Percentiles rank a stretch among this genome's conserved stretches.
Conservation (phyloP, 1,284 basidiomycete species). For the Cerioporus squamosus region DNA sequence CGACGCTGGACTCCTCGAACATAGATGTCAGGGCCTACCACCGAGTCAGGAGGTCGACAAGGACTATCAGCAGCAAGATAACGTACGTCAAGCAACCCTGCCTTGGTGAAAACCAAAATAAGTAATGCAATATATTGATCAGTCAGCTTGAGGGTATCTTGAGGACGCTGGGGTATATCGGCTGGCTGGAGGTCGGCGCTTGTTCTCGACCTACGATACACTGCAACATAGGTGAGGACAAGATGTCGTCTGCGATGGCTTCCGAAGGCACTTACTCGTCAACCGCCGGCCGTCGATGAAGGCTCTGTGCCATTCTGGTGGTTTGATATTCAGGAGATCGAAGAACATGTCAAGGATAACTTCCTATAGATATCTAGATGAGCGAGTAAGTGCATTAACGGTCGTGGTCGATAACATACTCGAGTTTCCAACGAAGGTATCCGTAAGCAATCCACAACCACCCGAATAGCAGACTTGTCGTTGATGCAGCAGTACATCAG, state of each 20-base stretch:
- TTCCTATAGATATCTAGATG: slow-evolving; percentile 49
- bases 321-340: slow-evolving; percentile 89
- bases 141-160: slow-evolving; percentile 78
- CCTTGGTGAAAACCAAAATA: slow-evolving; percentile 84
- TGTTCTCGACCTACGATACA: slow-evolving; percentile 68
- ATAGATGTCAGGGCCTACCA: slow-evolving; percentile 80
- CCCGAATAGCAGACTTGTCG: slow-evolving; percentile 83
- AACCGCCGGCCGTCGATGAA: slow-evolving; percentile 87
- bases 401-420: slow-evolving; percentile 1
- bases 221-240: slow-evolving; percentile 40
- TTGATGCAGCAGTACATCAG: slow-evolving; percentile 95
- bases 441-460: slow-evolving; percentile 84
- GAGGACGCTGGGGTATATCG: slow-evolving; percentile 47
- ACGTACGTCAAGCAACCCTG: slow-evolving; percentile 85
- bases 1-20: slow-evolving; percentile 77
- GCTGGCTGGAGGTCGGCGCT: slow-evolving; percentile 37
- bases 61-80: neutral
- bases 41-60: neutral
- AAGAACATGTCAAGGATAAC: slow-evolving; percentile 94
- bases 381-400: too few relatives aligned
- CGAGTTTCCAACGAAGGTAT: slow-evolving; percentile 88
- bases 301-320: slow-evolving; percentile 88
- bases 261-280: slow-evolving; percentile 63
- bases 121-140: slow-evolving; percentile 96
- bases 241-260: neutral